These are phyloP conservation scores for Phanerochaete sordida DNA, from an alignment of 768 basidiomycete species.

Conservation along the genomic window DNA sequence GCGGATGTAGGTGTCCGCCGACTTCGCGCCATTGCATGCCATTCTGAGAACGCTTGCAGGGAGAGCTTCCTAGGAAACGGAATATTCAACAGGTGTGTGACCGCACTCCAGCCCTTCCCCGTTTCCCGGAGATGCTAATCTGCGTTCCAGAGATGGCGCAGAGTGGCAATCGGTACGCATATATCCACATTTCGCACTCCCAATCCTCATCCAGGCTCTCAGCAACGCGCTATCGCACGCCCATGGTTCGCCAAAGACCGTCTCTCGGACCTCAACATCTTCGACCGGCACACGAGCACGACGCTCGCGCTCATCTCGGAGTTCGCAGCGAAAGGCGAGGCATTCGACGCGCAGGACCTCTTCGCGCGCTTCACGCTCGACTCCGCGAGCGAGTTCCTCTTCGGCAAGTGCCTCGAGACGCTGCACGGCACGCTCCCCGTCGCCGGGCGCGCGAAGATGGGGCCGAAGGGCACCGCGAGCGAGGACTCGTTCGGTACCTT, in stretches of 20 bases:
- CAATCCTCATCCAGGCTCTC: conserved; percentile 10
- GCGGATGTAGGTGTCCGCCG: neutral
- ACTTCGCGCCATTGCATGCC: neutral
- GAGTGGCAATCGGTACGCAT: neutral
- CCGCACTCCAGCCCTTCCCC: neutral
- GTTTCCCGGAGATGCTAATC: neutral
- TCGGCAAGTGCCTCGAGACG: conserved; percentile 39
- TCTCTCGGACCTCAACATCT: conserved; percentile 63
- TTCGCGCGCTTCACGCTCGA: conserved; percentile 48
- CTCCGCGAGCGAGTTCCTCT: conserved; percentile 51
- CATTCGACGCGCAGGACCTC: conserved; percentile 53
- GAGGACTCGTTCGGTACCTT: conserved; percentile 44
- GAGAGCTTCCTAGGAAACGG: neutral
- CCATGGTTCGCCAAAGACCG: conserved; percentile 74
- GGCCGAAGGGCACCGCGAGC: neutral
- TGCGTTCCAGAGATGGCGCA: neutral
- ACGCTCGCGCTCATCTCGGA: conserved; percentile 46
- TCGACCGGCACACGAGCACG: conserved; percentile 49
- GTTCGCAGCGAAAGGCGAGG: conserved; percentile 29
- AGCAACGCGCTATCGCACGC: conserved; percentile 66
- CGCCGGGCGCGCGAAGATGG: conserved; percentile 26
- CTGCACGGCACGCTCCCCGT: conserved; percentile 34
- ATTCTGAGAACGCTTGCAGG: neutral
- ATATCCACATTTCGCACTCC: neutral
- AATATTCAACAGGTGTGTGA: neutral